A percentile compares a stretch with the other conserved stretches of the same genome.
Conservation (phyloP, 805 yeast genomes). For the Lipomyces spencermartinsiae region DNA sequence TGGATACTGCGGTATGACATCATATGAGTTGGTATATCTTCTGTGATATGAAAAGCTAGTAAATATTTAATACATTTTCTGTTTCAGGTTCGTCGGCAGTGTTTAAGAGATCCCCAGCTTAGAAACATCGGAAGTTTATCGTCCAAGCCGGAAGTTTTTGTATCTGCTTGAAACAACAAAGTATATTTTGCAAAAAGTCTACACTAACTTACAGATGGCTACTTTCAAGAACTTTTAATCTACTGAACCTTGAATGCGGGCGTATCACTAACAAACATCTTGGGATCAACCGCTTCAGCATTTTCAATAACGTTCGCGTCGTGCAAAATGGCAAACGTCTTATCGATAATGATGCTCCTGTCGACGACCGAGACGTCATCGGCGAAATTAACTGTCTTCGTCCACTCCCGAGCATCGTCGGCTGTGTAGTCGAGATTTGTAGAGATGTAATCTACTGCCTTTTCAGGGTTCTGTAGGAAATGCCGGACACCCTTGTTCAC, state of each 20-base stretch:
- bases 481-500: slow-evolving; percentile 72
- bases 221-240: background rate
- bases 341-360: slow-evolving; percentile 54
- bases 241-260: background rate
- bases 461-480: slow-evolving; percentile 65
- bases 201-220: background rate
- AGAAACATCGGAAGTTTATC: no score
- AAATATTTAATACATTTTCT: background rate
- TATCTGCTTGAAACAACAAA: background rate
- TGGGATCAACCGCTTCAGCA: background rate
- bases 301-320: slow-evolving; percentile 63
- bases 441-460: slow-evolving; percentile 69
- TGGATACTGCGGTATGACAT: background rate
- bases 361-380: slow-evolving; percentile 58
- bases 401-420: slow-evolving; percentile 83
- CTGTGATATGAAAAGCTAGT: background rate
- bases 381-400: slow-evolving; percentile 72
- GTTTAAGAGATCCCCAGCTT: no score
- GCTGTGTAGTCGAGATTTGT: slow-evolving; percentile 74
- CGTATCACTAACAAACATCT: slow-evolving; percentile 15
- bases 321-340: slow-evolving; percentile 63
- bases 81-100: background rate
- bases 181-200: no score
- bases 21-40: background rate
- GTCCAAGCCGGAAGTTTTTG: background rate